These are phyloP conservation scores for Magnolia changhungtana DNA, from an alignment of 164 flowering plant species.

Conservation along the genomic window DNA sequence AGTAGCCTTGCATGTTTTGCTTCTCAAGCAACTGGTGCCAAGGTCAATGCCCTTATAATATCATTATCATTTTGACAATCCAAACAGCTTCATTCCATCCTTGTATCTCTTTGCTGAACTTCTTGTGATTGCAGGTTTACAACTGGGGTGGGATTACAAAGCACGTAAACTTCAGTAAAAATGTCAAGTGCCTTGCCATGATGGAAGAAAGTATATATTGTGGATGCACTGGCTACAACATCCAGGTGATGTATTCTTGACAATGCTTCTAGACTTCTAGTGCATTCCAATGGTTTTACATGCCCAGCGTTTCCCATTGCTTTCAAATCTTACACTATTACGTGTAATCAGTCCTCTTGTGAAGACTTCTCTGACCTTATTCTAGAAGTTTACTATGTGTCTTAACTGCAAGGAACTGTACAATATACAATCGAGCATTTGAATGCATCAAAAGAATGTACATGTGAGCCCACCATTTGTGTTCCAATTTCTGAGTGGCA, in stretches of 20 bases:
- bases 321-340: neutral
- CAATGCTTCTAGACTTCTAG: neutral
- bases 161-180: slow-evolving; percentile 57
- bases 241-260: slow-evolving; percentile 44
- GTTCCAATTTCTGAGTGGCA: too few species aligned
- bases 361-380: too few species aligned
- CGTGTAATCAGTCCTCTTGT: neutral
- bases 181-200: slow-evolving; percentile 56
- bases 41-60: slow-evolving; percentile 24
- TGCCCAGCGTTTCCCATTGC: neutral
- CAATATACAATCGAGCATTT: too few species aligned
- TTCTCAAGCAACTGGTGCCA: slow-evolving; percentile 68
- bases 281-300: neutral
- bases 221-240: slow-evolving; percentile 60
- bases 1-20: slow-evolving; percentile 43
- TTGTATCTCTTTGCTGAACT: slow-evolving; percentile 3
- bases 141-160: slow-evolving; percentile 56
- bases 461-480: too few species aligned
- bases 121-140: slow-evolving; percentile 40
- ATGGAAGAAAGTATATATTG: slow-evolving; percentile 46
- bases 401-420: too few species aligned
- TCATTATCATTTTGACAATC: neutral
- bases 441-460: too few species aligned
- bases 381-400: too few species aligned
- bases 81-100: neutral